Conservation (phyloP, 2,329 filamentous ascomycete species). For the Nothopassalora personata region DNA sequence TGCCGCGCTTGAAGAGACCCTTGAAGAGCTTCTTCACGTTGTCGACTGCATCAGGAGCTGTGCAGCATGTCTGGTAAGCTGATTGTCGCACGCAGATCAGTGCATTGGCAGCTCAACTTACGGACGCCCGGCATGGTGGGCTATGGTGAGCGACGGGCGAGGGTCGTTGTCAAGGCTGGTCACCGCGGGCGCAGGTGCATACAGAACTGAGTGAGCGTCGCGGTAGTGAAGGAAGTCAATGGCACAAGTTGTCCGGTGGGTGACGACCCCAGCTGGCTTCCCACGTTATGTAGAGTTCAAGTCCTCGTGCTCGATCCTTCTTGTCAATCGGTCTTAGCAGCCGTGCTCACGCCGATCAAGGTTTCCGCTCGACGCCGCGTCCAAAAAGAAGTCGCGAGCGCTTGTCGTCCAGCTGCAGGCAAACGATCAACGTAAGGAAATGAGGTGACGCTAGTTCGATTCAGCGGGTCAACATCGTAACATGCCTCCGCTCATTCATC, state of each 20-base stretch:
- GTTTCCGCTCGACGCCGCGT: not conserved
- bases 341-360: not conserved
- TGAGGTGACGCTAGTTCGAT: not conserved
- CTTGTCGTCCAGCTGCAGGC: not conserved
- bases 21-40: constrained; percentile 22
- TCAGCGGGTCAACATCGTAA: not conserved
- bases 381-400: not conserved
- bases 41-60: constrained; percentile 23
- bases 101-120: constrained; percentile 8
- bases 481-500: not conserved
- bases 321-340: not conserved
- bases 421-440: not conserved
- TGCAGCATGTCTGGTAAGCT: constrained; percentile 4
- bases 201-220: not conserved
- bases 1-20: constrained; percentile 20
- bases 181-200: not conserved
- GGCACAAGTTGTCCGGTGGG: not conserved
- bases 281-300: not conserved
- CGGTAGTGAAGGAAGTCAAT: not conserved
- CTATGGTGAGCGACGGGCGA: not conserved
- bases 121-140: constrained; percentile 21
- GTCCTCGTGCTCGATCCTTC: constrained; percentile 1
- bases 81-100: not conserved
- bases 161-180: not conserved
- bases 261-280: not conserved